Percentiles rank a stretch among this genome's conserved stretches.
These are phyloP conservation scores for Fraxinus velutina DNA, from an alignment of 305 asterid species.

Conservation along the genomic window DNA sequence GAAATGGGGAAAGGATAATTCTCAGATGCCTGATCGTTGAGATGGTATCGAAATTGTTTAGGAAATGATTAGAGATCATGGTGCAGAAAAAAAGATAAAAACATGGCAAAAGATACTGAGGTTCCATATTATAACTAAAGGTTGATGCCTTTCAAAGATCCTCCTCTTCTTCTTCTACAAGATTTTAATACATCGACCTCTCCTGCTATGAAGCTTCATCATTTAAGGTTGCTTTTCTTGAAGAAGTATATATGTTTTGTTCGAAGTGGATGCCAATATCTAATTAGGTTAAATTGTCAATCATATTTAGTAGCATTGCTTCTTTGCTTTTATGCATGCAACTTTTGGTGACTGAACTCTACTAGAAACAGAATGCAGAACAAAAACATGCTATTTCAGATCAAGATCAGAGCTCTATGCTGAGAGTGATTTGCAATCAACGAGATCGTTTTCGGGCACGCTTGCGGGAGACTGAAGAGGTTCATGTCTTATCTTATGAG, in stretches of 20 bases:
- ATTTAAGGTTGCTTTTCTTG: not conserved
- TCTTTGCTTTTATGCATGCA: conserved; percentile 12
- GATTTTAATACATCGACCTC: conserved; percentile 11
- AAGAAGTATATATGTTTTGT: not conserved
- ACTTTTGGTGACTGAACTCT: conserved; percentile 25
- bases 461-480: conserved; percentile 98
- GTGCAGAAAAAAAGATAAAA: not conserved
- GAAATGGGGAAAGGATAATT: not conserved
- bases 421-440: conserved; percentile 97
- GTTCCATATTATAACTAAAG: not conserved
- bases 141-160: not conserved
- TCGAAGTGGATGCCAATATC: conserved; percentile 2
- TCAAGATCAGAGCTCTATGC: conserved; percentile 96
- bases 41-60: not conserved
- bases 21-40: not conserved
- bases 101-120: not conserved
- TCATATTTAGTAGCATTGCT: not conserved
- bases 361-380: conserved; percentile 61
- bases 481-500: conserved; percentile 12
- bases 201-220: not conserved
- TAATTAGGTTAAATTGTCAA: conserved; percentile 5
- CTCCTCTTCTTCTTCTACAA: not conserved
- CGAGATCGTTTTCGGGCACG: conserved; percentile 96
- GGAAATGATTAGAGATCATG: not conserved
- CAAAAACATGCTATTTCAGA: conserved; percentile 69